Conservation (phyloP, 352 stramenopile genomes). For the Phytophthora hybrid region DNA sequence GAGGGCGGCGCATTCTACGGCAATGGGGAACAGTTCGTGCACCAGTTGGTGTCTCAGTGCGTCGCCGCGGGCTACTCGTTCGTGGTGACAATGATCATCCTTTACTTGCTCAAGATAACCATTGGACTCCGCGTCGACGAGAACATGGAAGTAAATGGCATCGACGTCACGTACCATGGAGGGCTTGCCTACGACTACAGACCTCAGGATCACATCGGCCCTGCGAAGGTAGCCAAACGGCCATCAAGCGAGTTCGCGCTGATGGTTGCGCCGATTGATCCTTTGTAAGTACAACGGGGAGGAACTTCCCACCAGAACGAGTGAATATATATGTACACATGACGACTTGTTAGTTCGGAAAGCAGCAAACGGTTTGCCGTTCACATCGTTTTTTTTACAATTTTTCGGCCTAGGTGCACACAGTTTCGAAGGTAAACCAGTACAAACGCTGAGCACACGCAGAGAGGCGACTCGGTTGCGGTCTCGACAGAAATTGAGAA, state of each 20-base stretch:
- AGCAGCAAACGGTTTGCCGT: too few relatives aligned
- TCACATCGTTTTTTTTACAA: too few relatives aligned
- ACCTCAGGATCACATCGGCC: slow-evolving; percentile 18
- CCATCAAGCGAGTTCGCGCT: slow-evolving; percentile 25
- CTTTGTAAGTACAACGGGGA: slow-evolving; percentile 13
- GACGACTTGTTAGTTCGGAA: too few relatives aligned
- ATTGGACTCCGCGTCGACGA: slow-evolving; percentile 78
- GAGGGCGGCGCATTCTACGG: slow-evolving; percentile 65
- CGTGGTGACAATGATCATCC: slow-evolving; percentile 73
- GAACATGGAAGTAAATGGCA: slow-evolving; percentile 80
- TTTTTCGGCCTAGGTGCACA: too few relatives aligned
- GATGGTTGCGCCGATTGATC: slow-evolving; percentile 25
- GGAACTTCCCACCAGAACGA: too few relatives aligned
- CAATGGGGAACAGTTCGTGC: slow-evolving; percentile 50
- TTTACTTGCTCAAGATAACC: slow-evolving; percentile 75
- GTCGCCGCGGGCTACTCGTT: slow-evolving; percentile 74
- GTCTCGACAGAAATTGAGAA: too few relatives aligned
- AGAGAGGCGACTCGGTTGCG: too few relatives aligned
- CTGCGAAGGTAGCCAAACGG: slow-evolving; percentile 18
- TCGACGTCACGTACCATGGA: slow-evolving; percentile 84
- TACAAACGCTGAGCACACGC: too few relatives aligned
- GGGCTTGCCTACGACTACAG: slow-evolving; percentile 72
- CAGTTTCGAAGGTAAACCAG: too few relatives aligned
- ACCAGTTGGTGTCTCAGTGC: slow-evolving; percentile 66
- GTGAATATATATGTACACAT: too few relatives aligned